Base-by-base conservation (phyloP, 176 grass and related monocot species). In the Pontederia crassipes region DNA sequence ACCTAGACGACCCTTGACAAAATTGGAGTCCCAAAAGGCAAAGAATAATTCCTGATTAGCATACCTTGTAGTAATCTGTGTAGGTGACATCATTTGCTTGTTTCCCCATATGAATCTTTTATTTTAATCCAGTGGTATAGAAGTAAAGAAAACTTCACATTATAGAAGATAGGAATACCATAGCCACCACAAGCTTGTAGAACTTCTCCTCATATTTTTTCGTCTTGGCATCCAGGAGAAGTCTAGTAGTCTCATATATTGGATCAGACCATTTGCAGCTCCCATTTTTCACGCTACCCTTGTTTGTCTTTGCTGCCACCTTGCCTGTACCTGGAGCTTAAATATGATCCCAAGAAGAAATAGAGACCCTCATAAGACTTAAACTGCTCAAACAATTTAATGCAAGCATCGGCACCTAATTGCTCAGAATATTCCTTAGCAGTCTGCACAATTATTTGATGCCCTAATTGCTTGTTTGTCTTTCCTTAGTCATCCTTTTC, bases 341-440 rank as follows among this genome's bases (percentile, higher is more conserved):
- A 57, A 77, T 91, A 97, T 27, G 87, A 84, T 62, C 92, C 92
- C 81, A 97, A 81, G 81, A 97, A 91, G 59, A 91, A 91, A 87
- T 97, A 97, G 8, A 97, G 84, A 59, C 92, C 92, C 78, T 97
- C 92, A 12, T 88, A 97, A 67, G 92, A 91, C 86, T 97, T 91
- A 76, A 97, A 97, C 75, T 97, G 92, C 67, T 97, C 92, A 74
- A 97, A 97, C 17, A 97, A 71, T 66, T 97, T 97, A 58, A 97
- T 88, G 74, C 92, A 97, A 55, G 72, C 75, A 9, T 91, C 78
- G n/a, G 83, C 78, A 11, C 83, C 86, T 67, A 89, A 61, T 45
- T 95, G 83, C 35, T 95, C 83, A 46, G 75, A 79, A 62, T 95
- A 89, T 75, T 95, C 83, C 72, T 90, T 90, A 3, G 90, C 86